Evolutionary conservation across 2,329 filamentous ascomycete genomes (phyloP), one percentile per base, ranked within the genome.

Genomic region (Colletotrichum cuscutae): DNA sequence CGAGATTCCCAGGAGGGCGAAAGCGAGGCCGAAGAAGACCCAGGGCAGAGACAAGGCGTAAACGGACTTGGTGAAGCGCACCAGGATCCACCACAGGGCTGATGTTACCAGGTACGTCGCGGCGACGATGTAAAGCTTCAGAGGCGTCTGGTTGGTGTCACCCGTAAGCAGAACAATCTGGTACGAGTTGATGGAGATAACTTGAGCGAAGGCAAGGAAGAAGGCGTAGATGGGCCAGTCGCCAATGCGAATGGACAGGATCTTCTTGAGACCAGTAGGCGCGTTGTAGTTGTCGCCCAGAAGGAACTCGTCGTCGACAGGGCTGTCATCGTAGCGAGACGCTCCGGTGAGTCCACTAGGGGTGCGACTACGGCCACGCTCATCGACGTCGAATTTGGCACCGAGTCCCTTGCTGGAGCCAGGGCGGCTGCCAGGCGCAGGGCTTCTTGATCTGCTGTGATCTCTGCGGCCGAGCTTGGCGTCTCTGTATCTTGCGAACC

Each of bases 151-250:
- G 68, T 89, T 90, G 24, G 90, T 84, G 76, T 90, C 87, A 22
- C 91, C 91, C 0, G 89, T 90, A 24, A 93, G 84, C n/a, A 93
- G 84, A 0, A 90, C 91, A 77, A 93, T 89, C 77, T 93, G 91
- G 80, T 92, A 92, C 0, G 89, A 92, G 80, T 91, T 92, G 69
- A 89, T 89, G 1, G 90, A 89, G 62, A 92, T 88, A 73, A 92
- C 89, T 76, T 92, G 90, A 26, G 89, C 88, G 46, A 91, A 83
- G 9, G 89, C 89, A 22, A 92, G 85, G 59, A 92, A 84, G 73
- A 92, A 85, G 4, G 89, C 87, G 78, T 92, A 92, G 7, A 91
- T 78, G 0, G 90, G 90, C 90, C 90, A 92, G 76, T 91, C 89
- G n/a, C 88, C 88, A 66, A 91, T 79, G 46, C 89, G 88, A 69